Evolutionary conservation across 2,329 filamentous ascomycete species (phyloP).

Genomic region (Cladophialophora bantiana): DNA sequence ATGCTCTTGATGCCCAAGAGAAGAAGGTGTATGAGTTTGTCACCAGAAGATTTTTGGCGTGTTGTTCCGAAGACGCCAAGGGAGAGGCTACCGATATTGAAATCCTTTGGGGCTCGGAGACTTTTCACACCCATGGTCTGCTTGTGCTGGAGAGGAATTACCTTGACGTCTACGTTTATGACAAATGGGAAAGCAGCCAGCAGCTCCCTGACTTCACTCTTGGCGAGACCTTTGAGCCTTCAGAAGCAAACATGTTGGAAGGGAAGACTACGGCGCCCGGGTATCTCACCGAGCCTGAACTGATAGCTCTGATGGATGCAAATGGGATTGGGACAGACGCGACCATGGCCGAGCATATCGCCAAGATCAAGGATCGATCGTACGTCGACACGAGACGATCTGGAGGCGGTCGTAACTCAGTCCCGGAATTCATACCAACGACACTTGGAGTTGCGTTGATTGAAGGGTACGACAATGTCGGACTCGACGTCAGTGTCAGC

Average conservation of each 20-base stretch:
- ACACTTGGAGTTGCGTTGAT: conserved; percentile 90
- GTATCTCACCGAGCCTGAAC: conserved; percentile 92
- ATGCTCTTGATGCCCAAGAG: conserved; percentile 69
- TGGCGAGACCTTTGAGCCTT: conserved; percentile 84
- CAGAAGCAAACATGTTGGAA: conserved; percentile 85
- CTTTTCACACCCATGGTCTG: conserved; percentile 81
- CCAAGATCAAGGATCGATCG: conserved; percentile 88
- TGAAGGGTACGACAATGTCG: conserved; percentile 92
- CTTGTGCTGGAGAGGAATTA: conserved; percentile 90
- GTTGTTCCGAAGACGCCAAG: conserved; percentile 91
- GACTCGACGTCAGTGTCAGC: conserved; percentile 87
- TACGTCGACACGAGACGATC: conserved; percentile 76
- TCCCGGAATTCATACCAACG: conserved; percentile 92
- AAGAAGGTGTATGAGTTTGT: conserved; percentile 90
- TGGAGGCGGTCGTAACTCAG: conserved; percentile 54
- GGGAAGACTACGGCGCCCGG: conserved; percentile 86
- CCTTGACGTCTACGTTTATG: conserved; percentile 93
- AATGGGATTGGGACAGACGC: conserved; percentile 98
- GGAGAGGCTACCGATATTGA: conserved; percentile 86
- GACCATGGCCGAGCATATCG: conserved; percentile 98
- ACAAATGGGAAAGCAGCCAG: conserved; percentile 90
- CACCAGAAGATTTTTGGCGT: conserved; percentile 87
- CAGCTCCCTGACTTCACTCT: conserved; percentile 79
- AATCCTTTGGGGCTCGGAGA: conserved; percentile 78
- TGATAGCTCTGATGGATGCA: conserved; percentile 96